Base-by-base conservation (phyloP, 306 rosid species). In the Ormosia semicastrata region DNA sequence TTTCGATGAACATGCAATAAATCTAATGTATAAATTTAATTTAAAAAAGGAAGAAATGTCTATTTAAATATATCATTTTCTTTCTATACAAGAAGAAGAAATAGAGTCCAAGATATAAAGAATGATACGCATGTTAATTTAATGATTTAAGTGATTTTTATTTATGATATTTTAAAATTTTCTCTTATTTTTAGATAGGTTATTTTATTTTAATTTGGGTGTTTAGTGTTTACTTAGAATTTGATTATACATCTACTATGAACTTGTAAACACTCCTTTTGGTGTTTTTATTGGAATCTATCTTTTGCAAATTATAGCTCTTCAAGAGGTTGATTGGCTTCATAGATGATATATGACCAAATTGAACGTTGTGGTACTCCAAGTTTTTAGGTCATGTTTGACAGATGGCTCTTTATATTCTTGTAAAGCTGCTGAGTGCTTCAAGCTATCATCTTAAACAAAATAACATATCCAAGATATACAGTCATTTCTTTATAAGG, bases 391-490 rank as follows among this genome's bases (percentile, higher is more conserved):
- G 79, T 77, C 88, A 78, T 87, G 37, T 62, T 50, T 74, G 49
- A 84, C 30, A 87, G 84, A 46, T 84, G 81, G 86, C 82, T 78
- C 77, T 84, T 77, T 18, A 84, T 76, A 73, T 86, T 87, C 84
- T 87, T 86, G 39, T 81, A 87, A 67, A 87, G 80, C 59, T 81
- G 84, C 77, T 81, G 44, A 68, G 90, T 87, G 73, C 88, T 87
- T 73, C 24, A 24, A 24, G 24, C 79, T 84, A 78, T 88, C 88
- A 87, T 87, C 90, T 74, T 84, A 78, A 18, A 76, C 89, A 58
- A 86, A 87, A 77, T 87, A 87, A 77, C 85, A 80, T 71, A 86
- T 83, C 89, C 89, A 86, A 83, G 87, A 85, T 69, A 86, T 75
- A 43, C 86, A 75, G 53, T 83, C 86, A 33, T 78, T 75, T 77